Evolutionary conservation across 495 filamentous ascomycete genomes (phyloP).

Genomic region (Xylaria flabelliformis): DNA sequence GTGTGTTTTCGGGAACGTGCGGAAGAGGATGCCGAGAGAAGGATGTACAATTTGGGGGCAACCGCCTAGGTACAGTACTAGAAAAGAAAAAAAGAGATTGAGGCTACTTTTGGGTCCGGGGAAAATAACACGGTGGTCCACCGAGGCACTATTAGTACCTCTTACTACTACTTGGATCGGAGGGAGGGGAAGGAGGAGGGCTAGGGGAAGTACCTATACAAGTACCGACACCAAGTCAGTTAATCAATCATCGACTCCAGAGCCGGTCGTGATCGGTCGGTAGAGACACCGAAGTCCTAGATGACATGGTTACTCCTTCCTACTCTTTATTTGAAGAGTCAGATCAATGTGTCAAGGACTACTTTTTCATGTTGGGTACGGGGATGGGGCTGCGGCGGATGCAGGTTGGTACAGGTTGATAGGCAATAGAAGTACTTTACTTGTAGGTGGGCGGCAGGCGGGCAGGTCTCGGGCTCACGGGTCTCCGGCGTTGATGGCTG

Average conservation of each 20-base stretch:
- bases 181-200: background rate
- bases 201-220: background rate
- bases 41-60: background rate
- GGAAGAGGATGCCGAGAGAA: slow-evolving; percentile 26
- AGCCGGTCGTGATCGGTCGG: slow-evolving; percentile 19
- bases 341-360: background rate
- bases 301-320: background rate
- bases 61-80: background rate
- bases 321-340: background rate
- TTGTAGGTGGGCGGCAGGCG: slow-evolving; percentile 12
- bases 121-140: slow-evolving; percentile 21
- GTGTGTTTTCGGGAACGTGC: slow-evolving; percentile 20
- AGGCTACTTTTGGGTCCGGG: slow-evolving; percentile 15
- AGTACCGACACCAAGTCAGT: background rate
- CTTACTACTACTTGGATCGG: background rate
- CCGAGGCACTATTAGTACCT: slow-evolving; percentile 11
- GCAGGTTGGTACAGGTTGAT: background rate
- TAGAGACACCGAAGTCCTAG: background rate
- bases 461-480: slow-evolving; percentile 27
- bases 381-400: background rate
- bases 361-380: background rate
- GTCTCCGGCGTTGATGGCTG: slow-evolving; percentile 26
- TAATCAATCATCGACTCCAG: background rate
- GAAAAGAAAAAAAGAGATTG: background rate
- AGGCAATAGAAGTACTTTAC: background rate